phyloP scores from a whole-genome alignment of 2,329 filamentous ascomycete genomes.

The Neurospora sp. region DNA sequence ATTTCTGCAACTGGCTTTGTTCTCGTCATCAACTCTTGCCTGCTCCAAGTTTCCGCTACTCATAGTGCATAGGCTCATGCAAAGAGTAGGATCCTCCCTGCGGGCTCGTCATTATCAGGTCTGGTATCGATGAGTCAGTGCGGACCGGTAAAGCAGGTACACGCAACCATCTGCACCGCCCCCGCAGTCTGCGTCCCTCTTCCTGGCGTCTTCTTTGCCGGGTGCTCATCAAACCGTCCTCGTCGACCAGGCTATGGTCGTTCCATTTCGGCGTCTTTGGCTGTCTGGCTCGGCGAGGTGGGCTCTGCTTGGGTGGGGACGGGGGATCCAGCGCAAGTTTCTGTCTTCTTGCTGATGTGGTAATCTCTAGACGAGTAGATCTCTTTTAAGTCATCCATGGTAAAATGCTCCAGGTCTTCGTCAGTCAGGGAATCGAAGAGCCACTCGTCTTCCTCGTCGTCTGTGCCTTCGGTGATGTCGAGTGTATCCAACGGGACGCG shows the following conservation, averaged over 20 bases:
- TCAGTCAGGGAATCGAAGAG: background rate
- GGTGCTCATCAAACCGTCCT: background rate
- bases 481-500: background rate
- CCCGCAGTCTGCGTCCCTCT: background rate
- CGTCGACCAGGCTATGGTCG: background rate
- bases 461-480: background rate
- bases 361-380: background rate
- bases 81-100: background rate
- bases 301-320: background rate
- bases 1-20: no score
- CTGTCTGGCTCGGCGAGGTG: background rate
- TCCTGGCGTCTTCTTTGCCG: background rate
- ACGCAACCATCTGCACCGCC: background rate
- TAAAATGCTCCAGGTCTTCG: background rate
- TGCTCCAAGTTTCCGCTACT: background rate
- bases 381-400: background rate
- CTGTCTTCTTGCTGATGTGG: background rate
- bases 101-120: background rate
- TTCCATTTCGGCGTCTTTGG: background rate
- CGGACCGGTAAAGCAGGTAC: background rate
- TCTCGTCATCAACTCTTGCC: no score
- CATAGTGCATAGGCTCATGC: background rate
- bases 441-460: background rate
- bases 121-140: background rate
- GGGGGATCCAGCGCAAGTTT: background rate